phyloP scores from a whole-genome alignment of 805 yeast genomes.

The Candida maesae region DNA sequence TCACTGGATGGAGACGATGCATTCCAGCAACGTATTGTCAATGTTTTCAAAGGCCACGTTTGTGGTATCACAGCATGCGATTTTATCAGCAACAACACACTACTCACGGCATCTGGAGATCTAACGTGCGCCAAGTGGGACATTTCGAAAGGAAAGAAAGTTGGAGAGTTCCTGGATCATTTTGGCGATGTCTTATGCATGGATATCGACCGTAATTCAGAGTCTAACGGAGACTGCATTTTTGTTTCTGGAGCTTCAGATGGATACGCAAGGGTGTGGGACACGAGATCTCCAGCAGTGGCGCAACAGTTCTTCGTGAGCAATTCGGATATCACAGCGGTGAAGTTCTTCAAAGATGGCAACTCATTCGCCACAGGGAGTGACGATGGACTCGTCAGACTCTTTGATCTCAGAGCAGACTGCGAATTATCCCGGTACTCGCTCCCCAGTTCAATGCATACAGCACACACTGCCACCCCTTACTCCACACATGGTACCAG shows the following conservation, averaged over 20 bases:
- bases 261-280: slow-evolving; percentile 67
- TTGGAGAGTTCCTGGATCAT: slow-evolving; percentile 59
- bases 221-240: slow-evolving; percentile 17
- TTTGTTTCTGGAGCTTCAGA: slow-evolving; percentile 69
- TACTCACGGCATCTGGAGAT: slow-evolving; percentile 79
- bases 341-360: slow-evolving; percentile 67
- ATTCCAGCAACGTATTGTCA: slow-evolving; percentile 40
- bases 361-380: slow-evolving; percentile 69
- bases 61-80: slow-evolving; percentile 77
- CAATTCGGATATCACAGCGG: slow-evolving; percentile 58
- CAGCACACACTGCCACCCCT: slow-evolving; percentile 6
- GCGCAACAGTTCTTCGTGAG: slow-evolving; percentile 53
- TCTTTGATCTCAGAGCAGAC: slow-evolving; percentile 76
- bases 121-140: slow-evolving; percentile 82
- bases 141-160: slow-evolving; percentile 51
- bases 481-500: slow-evolving; percentile 21
- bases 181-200: slow-evolving; percentile 66
- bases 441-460: slow-evolving; percentile 18
- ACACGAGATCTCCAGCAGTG: slow-evolving; percentile 37
- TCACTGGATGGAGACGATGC: slow-evolving; percentile 23
- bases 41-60: slow-evolving; percentile 72
- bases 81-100: slow-evolving; percentile 52
- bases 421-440: slow-evolving; percentile 56
- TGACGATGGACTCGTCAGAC: slow-evolving; percentile 69
- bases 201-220: slow-evolving; percentile 27